These are phyloP conservation scores for Candida taoyuanica DNA, from an alignment of 805 yeast species.

Conservation along the genomic window DNA sequence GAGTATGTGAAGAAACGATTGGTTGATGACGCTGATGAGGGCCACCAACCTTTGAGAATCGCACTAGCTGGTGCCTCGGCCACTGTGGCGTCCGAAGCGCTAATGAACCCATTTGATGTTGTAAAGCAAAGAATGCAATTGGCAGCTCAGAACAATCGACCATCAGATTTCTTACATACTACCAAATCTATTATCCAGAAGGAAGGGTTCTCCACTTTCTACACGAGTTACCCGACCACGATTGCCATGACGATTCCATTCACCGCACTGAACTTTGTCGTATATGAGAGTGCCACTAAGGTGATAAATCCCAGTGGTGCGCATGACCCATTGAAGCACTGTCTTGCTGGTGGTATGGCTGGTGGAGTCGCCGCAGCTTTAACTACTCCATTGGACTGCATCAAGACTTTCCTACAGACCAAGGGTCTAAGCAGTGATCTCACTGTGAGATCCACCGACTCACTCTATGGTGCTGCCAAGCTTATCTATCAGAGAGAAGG, in stretches of 20 bases:
- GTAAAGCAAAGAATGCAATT: slow-evolving; percentile 93
- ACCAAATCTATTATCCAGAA: slow-evolving; percentile 20
- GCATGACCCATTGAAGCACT: slow-evolving; percentile 90
- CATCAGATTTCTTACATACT: slow-evolving; percentile 14
- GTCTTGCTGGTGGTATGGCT: slow-evolving; percentile 87
- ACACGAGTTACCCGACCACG: slow-evolving; percentile 93
- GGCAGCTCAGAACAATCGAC: slow-evolving; percentile 9
- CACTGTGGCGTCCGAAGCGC: slow-evolving; percentile 83
- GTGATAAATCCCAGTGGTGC: slow-evolving; percentile 68
- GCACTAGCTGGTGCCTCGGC: slow-evolving; percentile 92
- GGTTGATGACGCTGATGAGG: slow-evolving; percentile 29
- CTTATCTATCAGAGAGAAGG: slow-evolving; percentile 62
- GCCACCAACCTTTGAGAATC: slow-evolving; percentile 76
- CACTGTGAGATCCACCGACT: slow-evolving; percentile 46
- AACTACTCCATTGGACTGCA: slow-evolving; percentile 91
- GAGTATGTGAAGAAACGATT: slow-evolving; percentile 54
- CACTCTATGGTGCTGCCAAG: slow-evolving; percentile 66
- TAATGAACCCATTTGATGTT: slow-evolving; percentile 97
- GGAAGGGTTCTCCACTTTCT: slow-evolving; percentile 77
- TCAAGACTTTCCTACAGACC: slow-evolving; percentile 88
- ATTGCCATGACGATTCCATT: slow-evolving; percentile 88
- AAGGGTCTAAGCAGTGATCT: slow-evolving; percentile 46
- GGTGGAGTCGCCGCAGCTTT: slow-evolving; percentile 95
- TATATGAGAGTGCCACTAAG: slow-evolving; percentile 77
- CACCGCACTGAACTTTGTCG: slow-evolving; percentile 89